Percentiles rank a stretch among this genome's conserved stretches.
phyloP scores from a whole-genome alignment of 176 grass and related monocot species.

The Pharus latifolius region DNA sequence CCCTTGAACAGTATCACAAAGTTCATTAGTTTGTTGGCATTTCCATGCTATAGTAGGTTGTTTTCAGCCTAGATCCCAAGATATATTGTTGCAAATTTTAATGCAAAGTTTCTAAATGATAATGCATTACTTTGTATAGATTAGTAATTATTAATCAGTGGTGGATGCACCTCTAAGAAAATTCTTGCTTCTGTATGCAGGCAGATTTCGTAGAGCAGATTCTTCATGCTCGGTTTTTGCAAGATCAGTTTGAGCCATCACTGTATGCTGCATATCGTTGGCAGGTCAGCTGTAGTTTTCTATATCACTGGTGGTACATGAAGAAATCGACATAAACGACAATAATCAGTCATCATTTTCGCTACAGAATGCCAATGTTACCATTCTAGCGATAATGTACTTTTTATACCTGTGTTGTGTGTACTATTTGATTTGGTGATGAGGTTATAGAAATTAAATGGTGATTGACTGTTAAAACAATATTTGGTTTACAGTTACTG shows the following conservation, averaged over 20 bases:
- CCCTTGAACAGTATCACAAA: background rate
- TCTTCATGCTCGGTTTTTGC: slow-evolving; percentile 65
- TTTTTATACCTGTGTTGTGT: background rate
- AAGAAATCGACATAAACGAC: background rate
- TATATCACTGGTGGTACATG: background rate
- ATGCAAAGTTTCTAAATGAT: no score
- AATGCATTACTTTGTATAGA: background rate
- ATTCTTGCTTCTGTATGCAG: slow-evolving; percentile 19
- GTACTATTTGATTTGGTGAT: slow-evolving; percentile 1
- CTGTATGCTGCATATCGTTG: slow-evolving; percentile 41
- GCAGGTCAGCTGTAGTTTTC: slow-evolving; percentile 46
- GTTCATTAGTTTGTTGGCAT: background rate
- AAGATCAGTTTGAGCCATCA: slow-evolving; percentile 47
- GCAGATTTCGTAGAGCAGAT: slow-evolving; percentile 67
- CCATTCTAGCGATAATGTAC: background rate
- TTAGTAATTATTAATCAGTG: background rate
- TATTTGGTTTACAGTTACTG: background rate
- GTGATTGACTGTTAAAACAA: background rate
- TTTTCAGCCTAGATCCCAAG: background rate
- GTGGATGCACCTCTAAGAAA: background rate
- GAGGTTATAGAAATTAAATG: background rate
- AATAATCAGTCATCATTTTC: background rate
- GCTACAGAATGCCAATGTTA: background rate
- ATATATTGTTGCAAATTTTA: background rate
- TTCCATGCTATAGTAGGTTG: background rate